Evolutionary conservation across 768 basidiomycete genomes (phyloP).

Genomic region (Gyrodon lividus): DNA sequence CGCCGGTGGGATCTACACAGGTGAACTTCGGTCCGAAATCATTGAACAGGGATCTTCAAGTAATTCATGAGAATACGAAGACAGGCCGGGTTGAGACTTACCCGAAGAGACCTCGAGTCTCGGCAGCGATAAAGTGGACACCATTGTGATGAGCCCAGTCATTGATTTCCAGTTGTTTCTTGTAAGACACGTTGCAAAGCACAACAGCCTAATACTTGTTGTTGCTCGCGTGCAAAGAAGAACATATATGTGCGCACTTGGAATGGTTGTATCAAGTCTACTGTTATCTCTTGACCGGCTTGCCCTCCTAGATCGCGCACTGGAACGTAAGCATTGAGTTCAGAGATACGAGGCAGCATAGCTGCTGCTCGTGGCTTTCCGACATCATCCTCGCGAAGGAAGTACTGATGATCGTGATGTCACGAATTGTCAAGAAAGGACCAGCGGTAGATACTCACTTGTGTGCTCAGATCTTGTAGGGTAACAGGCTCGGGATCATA

Average conservation of each 20-base stretch:
- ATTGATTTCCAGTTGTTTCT: conserved; percentile 91
- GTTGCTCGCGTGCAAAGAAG: conserved; percentile 3
- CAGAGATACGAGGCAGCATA: conserved; percentile 84
- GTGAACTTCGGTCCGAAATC: conserved; percentile 96
- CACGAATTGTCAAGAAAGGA: background rate
- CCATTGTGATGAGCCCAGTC: conserved; percentile 91
- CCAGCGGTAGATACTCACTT: conserved; percentile 48
- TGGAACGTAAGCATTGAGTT: conserved; percentile 95
- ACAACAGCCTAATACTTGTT: conserved; percentile 70
- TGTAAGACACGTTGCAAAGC: conserved; percentile 71
- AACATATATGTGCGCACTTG: conserved; percentile 55
- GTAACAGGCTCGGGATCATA: conserved; percentile 90
- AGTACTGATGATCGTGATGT: conserved; percentile 62
- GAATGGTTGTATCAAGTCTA: conserved; percentile 82
- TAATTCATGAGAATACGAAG: conserved; percentile 5
- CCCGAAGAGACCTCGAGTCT: conserved; percentile 94
- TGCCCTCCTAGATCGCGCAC: conserved; percentile 81
- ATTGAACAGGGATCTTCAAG: conserved; percentile 81
- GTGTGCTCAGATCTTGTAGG: conserved; percentile 89
- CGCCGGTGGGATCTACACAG: conserved; percentile 97
- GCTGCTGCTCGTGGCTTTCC: conserved; percentile 87
- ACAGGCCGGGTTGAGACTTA: conserved; percentile 34
- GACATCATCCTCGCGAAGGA: conserved; percentile 82
- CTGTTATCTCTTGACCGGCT: conserved; percentile 72
- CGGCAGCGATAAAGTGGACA: conserved; percentile 88